Percentiles rank a stretch among this genome's conserved stretches.
These are phyloP conservation scores for Prorocentrum cordatum DNA, from an alignment of 169 alveolate genomes.

Conservation along the genomic window DNA sequence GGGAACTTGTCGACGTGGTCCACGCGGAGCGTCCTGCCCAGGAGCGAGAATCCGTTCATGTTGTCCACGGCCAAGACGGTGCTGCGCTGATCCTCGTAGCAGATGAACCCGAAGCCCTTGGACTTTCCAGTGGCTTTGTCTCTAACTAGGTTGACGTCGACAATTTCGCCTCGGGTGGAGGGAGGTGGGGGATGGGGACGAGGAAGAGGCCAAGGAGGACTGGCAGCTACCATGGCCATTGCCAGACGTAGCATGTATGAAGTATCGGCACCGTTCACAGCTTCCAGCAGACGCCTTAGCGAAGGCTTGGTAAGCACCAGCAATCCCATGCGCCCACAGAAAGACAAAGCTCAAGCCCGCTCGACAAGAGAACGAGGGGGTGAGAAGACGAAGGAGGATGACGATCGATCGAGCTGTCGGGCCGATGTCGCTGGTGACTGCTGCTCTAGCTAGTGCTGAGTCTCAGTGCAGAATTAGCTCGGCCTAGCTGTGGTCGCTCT, in stretches of 20 bases:
- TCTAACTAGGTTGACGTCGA: slow-evolving; percentile 89
- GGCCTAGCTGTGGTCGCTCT: no score
- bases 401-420: no score
- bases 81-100: slow-evolving; percentile 94
- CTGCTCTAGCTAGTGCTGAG: no score
- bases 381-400: not conserved
- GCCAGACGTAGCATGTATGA: not conserved
- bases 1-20: slow-evolving; percentile 92
- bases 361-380: slow-evolving; percentile 72
- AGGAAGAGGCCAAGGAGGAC: not conserved
- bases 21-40: slow-evolving; percentile 87
- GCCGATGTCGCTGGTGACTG: no score
- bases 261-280: slow-evolving; percentile 81
- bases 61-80: slow-evolving; percentile 99
- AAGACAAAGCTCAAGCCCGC: slow-evolving; percentile 87
- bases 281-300: slow-evolving; percentile 92
- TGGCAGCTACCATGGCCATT: not conserved
- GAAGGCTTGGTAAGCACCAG: no score
- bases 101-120: slow-evolving; percentile 94
- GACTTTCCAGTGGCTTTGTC: slow-evolving; percentile 91
- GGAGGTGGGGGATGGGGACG: not conserved
- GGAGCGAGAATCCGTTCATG: slow-evolving; percentile 86
- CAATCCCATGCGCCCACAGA: slow-evolving; percentile 97
- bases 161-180: not conserved
- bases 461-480: no score